Conservation (phyloP, 352 stramenopile genomes). For the Phytophthora sojae region DNA sequence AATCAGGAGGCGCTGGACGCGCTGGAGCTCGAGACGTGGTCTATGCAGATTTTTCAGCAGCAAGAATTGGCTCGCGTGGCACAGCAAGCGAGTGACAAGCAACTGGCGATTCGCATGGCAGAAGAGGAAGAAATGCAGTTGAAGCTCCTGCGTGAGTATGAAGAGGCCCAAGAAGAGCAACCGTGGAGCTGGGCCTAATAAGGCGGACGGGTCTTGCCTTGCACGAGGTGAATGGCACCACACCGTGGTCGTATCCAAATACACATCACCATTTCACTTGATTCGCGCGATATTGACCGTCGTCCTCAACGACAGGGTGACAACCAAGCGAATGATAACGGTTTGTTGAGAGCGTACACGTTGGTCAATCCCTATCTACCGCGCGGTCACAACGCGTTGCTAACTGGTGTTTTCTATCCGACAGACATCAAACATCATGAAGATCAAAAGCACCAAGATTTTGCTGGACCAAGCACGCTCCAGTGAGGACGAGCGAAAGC, state of each 20-base stretch:
- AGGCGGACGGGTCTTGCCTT: too few relatives aligned
- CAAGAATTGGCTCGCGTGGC: slow-evolving; percentile 22
- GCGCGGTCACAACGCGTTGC: too few relatives aligned
- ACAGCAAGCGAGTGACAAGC: slow-evolving; percentile 35
- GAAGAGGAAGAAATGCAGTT: slow-evolving; percentile 35
- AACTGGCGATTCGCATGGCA: slow-evolving; percentile 37
- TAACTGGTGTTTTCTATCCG: neutral
- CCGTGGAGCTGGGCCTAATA: slow-evolving; percentile 25
- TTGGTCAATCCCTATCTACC: too few relatives aligned
- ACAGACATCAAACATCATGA: slow-evolving; percentile 1
- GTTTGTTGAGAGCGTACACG: neutral
- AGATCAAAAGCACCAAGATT: neutral
- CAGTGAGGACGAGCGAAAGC: slow-evolving; percentile 40
- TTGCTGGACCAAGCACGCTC: slow-evolving; percentile 9
- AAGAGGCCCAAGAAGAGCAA: slow-evolving; percentile 29
- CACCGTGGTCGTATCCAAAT: slow-evolving; percentile 11
- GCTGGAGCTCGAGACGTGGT: slow-evolving; percentile 31
- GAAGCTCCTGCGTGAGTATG: slow-evolving; percentile 27
- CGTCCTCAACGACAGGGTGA: neutral
- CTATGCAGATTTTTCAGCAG: slow-evolving; percentile 34
- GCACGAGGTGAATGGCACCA: neutral
- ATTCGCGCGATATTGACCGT: slow-evolving; percentile 1
- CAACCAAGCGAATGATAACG: slow-evolving; percentile 1
- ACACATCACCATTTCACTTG: slow-evolving; percentile 17
- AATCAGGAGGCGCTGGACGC: slow-evolving; percentile 39